Evolutionary conservation across 306 rosid species (phyloP).

Genomic region (Begonia fuchsioides): DNA sequence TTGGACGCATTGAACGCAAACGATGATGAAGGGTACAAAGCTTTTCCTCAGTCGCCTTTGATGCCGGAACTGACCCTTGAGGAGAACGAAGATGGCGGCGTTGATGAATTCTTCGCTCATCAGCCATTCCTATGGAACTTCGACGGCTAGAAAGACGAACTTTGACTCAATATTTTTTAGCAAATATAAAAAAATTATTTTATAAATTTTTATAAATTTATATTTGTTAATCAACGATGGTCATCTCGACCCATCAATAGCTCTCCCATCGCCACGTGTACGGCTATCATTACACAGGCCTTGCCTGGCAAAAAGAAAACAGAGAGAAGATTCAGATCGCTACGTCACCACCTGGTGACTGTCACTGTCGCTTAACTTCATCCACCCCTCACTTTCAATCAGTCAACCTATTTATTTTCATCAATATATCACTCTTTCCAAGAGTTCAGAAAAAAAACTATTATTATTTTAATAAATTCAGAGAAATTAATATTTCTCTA

Average conservation of each 20-base stretch:
- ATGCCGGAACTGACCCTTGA: slow-evolving; percentile 3
- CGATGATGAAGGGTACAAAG: slow-evolving; percentile 11
- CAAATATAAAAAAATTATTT: no score
- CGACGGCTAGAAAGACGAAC: not conserved
- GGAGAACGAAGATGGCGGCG: slow-evolving; percentile 1
- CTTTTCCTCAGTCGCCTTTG: slow-evolving; percentile 11
- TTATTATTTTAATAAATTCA: no score
- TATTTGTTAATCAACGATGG: no score
- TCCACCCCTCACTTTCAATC: slow-evolving; percentile 13
- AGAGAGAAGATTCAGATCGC: slow-evolving; percentile 12
- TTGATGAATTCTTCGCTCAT: slow-evolving; percentile 16
- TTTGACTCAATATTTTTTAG: no score
- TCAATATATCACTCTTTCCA: no score
- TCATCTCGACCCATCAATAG: no score
- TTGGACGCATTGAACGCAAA: slow-evolving; percentile 16
- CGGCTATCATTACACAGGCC: no score
- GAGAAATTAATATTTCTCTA: no score
- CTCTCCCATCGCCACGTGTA: no score
- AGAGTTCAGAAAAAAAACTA: no score
- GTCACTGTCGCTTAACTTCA: slow-evolving; percentile 24
- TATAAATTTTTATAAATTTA: no score
- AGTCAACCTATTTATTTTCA: slow-evolving; percentile 15
- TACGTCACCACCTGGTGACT: slow-evolving; percentile 15
- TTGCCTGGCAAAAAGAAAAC: no score
- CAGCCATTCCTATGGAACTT: slow-evolving; percentile 57